Evolutionary conservation across 805 yeast genomes (phyloP), one percentile per base, ranked within the genome.

Genomic region (Kuraishia cidri): DNA sequence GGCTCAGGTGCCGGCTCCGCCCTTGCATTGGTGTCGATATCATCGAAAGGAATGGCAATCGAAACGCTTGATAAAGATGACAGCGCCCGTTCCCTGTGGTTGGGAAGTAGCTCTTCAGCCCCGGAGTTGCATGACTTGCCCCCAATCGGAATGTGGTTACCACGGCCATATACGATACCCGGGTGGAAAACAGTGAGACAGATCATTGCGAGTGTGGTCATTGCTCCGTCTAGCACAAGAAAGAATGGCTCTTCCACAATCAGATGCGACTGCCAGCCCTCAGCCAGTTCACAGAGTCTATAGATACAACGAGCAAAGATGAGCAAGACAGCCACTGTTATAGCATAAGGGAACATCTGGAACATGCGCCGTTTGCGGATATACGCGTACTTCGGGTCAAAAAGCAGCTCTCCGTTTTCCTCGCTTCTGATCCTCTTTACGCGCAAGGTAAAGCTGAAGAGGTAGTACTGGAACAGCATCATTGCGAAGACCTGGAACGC

Each of bases 401-500:
- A 70, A 23, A 35, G 29, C 6, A 32, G 36, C 11, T 54, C 56
- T 12, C 33, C 20, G 13, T 13, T 42, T 14, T 38, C 42, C 26
- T 37, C 41, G 38, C 50, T 42, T 35, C 69, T 56, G 45, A 23
- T 36, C 8, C 29, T 29, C 16, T 42, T 45, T 16, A 69, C 55
- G 23, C 59, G 53, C 45, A 48, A 58, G 14, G 67, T 42, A 51
- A 82, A 73, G 32, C 61, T 58, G 24, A 54, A 46, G 59, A 70
- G 67, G 9, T 80, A 54, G 5, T 56, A 17, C 21, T 77, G 52
- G 52, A 83, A 87, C 2, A 75, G 35, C 3, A 67, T 44, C 79
- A 87, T 80, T 4, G 84, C 67, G 4, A 69, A 54, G 4, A 84
- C 88, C 56, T 87, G 95, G 46, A 80, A 65, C 0, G 78, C 79